These are phyloP conservation scores for Helichrysum umbraculigerum DNA, from an alignment of 129 eudicot species.

Conservation along the genomic window DNA sequence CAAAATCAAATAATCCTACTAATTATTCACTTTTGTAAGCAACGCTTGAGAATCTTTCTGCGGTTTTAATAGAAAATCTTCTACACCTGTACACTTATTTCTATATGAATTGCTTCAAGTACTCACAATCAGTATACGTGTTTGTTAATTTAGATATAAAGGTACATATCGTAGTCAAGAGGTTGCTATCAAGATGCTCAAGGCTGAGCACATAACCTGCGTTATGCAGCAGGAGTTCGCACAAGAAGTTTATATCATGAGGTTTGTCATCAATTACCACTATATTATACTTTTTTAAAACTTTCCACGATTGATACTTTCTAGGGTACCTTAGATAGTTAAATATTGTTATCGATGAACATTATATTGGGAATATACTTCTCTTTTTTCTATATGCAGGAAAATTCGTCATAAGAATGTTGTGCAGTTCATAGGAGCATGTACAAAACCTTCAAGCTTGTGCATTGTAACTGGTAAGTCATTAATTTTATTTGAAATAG, in stretches of 20 bases:
- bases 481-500: background rate
- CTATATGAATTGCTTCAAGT: too few relatives aligned
- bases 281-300: background rate
- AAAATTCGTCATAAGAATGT: slow-evolving; percentile 97
- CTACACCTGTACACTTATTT: too few relatives aligned
- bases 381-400: slow-evolving; percentile 41
- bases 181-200: slow-evolving; percentile 95
- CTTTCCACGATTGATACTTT: too few relatives aligned
- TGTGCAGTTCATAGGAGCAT: slow-evolving; percentile 97
- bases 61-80: too few relatives aligned
- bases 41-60: background rate
- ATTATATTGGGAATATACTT: too few relatives aligned
- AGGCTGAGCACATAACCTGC: slow-evolving; percentile 75
- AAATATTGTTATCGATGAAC: too few relatives aligned
- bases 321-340: too few relatives aligned
- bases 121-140: background rate
- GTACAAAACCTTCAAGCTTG: slow-evolving; percentile 89
- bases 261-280: slow-evolving; percentile 47
- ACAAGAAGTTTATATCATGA: slow-evolving; percentile 97
- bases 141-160: slow-evolving; percentile 66
- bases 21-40: background rate
- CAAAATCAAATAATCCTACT: background rate
- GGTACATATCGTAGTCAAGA: slow-evolving; percentile 95
- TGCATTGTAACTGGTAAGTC: slow-evolving; percentile 91
- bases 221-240: slow-evolving; percentile 89